phyloP scores from a whole-genome alignment of 768 basidiomycete species.

The Mrakia hoshinonis region DNA sequence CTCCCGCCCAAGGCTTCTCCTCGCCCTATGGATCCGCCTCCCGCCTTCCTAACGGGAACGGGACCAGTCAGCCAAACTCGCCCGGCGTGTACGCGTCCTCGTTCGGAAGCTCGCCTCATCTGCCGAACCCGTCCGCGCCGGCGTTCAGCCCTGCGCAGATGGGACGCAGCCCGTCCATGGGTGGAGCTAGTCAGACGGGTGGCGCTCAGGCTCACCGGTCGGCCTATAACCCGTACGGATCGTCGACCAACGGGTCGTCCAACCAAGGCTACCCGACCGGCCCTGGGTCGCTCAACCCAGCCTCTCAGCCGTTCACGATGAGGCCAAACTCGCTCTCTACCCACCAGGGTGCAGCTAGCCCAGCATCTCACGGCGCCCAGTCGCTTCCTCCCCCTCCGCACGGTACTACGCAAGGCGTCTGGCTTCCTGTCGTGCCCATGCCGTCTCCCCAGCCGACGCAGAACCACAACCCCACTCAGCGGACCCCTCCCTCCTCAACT shows the following conservation, averaged over 20 bases:
- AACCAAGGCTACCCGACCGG: neutral
- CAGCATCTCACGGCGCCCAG: neutral
- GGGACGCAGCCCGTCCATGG: neutral
- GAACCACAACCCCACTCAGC: constrained; percentile 4
- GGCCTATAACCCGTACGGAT: neutral
- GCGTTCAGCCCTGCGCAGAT: neutral
- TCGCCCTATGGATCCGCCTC: neutral
- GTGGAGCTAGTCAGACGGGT: too few species aligned
- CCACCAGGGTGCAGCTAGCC: neutral
- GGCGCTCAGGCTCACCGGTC: neutral
- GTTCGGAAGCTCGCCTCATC: neutral
- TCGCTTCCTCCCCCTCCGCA: constrained; percentile 1
- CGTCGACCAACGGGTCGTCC: neutral
- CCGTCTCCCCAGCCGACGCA: neutral
- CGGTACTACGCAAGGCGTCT: constrained; percentile 4
- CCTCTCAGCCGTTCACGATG: constrained; percentile 14
- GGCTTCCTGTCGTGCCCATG: constrained; percentile 13
- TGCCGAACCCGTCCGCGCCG: constrained; percentile 6
- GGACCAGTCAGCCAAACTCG: constrained; percentile 1
- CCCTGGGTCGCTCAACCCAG: constrained; percentile 1
- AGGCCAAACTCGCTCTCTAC: neutral
- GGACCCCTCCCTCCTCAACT: neutral
- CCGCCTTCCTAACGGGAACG: constrained; percentile 4
- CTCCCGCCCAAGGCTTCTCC: neutral
- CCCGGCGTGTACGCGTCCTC: neutral